Base-by-base conservation (phyloP, 2,329 filamentous ascomycete species). In the Stagonosporopsis chrysanthemi region DNA sequence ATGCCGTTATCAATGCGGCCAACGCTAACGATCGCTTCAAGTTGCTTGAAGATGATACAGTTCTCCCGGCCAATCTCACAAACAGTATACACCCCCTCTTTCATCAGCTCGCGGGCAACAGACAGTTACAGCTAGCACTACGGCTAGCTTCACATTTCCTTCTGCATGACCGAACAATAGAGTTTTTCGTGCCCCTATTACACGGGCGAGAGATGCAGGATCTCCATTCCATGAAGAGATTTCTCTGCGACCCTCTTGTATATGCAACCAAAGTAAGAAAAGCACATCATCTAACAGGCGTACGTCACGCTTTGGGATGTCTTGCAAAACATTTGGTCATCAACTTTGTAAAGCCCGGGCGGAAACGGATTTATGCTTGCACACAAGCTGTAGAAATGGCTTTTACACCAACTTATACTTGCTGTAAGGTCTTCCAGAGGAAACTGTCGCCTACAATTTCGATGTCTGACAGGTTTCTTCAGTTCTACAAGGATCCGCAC, bases 71-170 rank as follows among this genome's bases (percentile, higher is more conserved):
- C 11, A 56, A 76, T 36, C 58, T 76, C 6, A 56, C 70, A 33
- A 71, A 68, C 24, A 9, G 53, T 2, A 68, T 77, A 22, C 73
- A 76, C 58, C 64, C 69, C 23, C 58, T 75, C 2, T 75, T 76
- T 36, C 54, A 53, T 28, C 69, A 64, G 36, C 51, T 65, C 12
- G 52, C 67, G 19, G 38, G 48, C 11, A 36, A 61, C 36, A 42
- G 47, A 22, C 59, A 60, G 9, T 47, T 72, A 42, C 51, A 61
- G 7, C 69, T 68, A 36, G 60, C 64, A 45, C 64, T 76, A 26
- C 69, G 61, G 22, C 62, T 76, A 14, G 74, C 73, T 19, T 75
- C 74, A 3, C 70, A 72, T 23, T 74, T 74, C 39, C 60, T 76
- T n/a, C 45, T 63, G 7, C 55, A 69, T 23, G 68, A 73, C 19